Conservation (phyloP, 192 early-diverging fungal species). For the Gigaspora rosea region DNA sequence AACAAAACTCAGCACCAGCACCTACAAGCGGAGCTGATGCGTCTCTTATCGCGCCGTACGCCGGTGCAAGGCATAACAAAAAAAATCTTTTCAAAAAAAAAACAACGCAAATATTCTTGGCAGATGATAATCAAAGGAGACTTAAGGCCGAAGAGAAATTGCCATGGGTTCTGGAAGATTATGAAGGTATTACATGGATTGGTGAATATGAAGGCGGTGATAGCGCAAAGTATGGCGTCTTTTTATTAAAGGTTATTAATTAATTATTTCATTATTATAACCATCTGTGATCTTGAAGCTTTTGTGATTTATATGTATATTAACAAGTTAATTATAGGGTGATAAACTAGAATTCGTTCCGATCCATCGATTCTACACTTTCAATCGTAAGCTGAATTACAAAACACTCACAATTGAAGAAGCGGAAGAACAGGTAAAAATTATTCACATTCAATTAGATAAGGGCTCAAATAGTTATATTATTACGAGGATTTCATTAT, state of each 20-base stretch:
- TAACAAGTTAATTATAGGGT: background rate
- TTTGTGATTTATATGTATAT: background rate
- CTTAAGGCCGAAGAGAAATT: conserved; percentile 72
- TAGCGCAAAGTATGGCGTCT: conserved; percentile 66
- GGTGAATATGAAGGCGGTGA: conserved; percentile 75
- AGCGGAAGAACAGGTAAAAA: conserved; percentile 62
- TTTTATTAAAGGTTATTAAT: conserved; percentile 67
- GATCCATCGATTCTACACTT: conserved; percentile 76
- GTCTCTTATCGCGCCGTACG: conserved; percentile 70
- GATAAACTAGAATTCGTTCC: conserved; percentile 57
- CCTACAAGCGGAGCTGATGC: conserved; percentile 52
- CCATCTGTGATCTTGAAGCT: background rate
- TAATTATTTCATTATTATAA: background rate
- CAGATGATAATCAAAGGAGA: background rate
- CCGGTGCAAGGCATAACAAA: conserved; percentile 74
- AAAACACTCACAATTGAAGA: conserved; percentile 69
- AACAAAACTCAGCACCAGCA: background rate
- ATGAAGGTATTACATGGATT: conserved; percentile 62
- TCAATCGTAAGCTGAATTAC: conserved; percentile 67
- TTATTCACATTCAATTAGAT: background rate
- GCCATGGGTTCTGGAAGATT: conserved; percentile 80
- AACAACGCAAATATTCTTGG: conserved; percentile 65
- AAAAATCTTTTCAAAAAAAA: conserved; percentile 79
- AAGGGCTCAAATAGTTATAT: background rate
- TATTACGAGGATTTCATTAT: background rate